Percentiles rank a stretch among this genome's conserved stretches.
phyloP scores from a whole-genome alignment of 2,329 filamentous ascomycete genomes.

The Amauroascus niger region DNA sequence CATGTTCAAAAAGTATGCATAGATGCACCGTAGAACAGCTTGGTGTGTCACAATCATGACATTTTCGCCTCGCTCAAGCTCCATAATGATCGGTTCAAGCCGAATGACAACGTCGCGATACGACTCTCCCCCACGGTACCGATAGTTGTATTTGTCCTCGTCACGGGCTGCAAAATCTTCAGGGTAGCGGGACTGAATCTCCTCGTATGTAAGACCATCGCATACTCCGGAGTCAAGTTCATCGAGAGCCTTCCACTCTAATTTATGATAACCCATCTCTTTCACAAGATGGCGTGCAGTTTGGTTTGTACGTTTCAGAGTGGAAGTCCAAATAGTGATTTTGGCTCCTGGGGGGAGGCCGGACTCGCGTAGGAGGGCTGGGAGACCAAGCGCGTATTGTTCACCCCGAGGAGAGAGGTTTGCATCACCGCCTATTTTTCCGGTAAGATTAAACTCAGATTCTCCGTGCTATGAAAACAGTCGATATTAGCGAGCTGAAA shows the following conservation, averaged over 20 bases:
- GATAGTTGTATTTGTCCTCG: conserved; percentile 99
- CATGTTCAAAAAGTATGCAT: conserved; percentile 98
- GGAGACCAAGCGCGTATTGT: conserved; percentile 74
- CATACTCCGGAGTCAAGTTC: conserved; percentile 95
- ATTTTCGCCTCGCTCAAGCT: conserved; percentile 89
- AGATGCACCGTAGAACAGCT: conserved; percentile 91
- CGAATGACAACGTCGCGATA: conserved; percentile 96
- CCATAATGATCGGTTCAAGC: conserved; percentile 98
- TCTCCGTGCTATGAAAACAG: conserved; percentile 64
- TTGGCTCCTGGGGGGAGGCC: conserved; percentile 60
- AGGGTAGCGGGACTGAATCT: conserved; percentile 83
- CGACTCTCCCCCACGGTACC: conserved; percentile 91
- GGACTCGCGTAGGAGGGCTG: conserved; percentile 72
- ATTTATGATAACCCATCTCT: conserved; percentile 66
- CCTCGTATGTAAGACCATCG: conserved; percentile 89
- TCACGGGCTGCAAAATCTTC: conserved; percentile 93
- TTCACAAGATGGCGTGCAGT: conserved; percentile 73
- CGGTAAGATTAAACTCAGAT: conserved; percentile 80
- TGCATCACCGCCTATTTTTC: conserved; percentile 87
- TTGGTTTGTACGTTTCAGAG: conserved; percentile 74
- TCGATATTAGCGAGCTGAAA: conserved; percentile 16
- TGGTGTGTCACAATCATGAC: conserved; percentile 98
- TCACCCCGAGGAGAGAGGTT: conserved; percentile 77
- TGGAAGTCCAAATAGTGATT: conserved; percentile 66
- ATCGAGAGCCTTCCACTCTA: conserved; percentile 97